Evolutionary conservation across 2,329 filamentous ascomycete species (phyloP), one percentile per base, ranked within the genome.

Genomic region (Fusarium neocosmosporiellum): DNA sequence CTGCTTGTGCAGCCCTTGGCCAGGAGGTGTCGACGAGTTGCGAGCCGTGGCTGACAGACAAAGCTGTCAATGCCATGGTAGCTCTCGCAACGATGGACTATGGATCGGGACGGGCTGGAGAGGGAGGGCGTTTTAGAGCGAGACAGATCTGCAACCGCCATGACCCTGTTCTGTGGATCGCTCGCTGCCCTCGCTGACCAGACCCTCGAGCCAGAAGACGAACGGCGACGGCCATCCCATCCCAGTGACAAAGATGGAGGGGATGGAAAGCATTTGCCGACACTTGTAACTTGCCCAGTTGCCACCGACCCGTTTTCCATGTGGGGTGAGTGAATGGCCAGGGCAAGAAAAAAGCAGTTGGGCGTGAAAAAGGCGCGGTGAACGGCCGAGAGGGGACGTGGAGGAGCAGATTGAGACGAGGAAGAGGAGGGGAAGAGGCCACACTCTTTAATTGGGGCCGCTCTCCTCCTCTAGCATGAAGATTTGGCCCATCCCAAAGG

Each of bases 61-160:
- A 34, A 60, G 58, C 58, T 60, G 39, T 62, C 33, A 54, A 62
- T 55, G 34, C 29, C 59, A 31, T 62, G 22, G 43, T 39, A 36
- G 48, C 22, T 37, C 59, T 39, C 43, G 27, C 43, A 27, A 36
- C 29, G 31, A 33, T 64, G 43, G 37, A 33, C 66, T 39, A 59
- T 69, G 59, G 65, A 69, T 63, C 59, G 48, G 34, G 66, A 65
- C 65, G 39, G 59, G 62, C 36, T 67, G 53, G 55, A 69, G 59
- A 66, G 41, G 41, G 59, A 66, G 41, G 43, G 58, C 39, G 48
- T 58, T 66, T 69, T 48, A 50, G 34, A 64, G 62, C 62, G 65
- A 72, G 67, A 75, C 54, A 69, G 70, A 74, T 76, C 70, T 72
- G 72, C 72, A 75, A 60, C 65, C 72, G 46, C 72, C 67, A 64